Evolutionary conservation across 345 rosid genomes (phyloP).

Genomic region (Erysimum cheiranthoides): DNA sequence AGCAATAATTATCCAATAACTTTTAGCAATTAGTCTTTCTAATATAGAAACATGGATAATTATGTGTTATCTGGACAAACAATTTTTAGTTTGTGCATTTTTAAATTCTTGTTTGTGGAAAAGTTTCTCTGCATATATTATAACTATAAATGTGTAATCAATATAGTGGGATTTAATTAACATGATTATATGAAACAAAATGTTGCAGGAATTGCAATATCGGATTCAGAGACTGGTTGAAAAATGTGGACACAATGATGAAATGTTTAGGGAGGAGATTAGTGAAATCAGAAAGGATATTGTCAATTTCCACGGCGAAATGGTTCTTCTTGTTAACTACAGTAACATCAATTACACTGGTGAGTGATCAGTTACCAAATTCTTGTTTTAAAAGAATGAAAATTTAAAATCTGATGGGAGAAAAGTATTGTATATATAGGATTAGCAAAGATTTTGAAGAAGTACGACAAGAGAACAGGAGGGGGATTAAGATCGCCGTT

Average conservation of each 20-base stretch:
- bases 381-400: neutral
- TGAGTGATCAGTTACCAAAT: constrained; percentile 43
- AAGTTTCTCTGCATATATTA: constrained; percentile 1
- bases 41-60: neutral
- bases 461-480: constrained; percentile 83
- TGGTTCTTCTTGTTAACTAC: constrained; percentile 84
- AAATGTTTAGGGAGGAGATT: constrained; percentile 56
- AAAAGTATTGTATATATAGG: constrained; percentile 43
- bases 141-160: neutral
- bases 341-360: constrained; percentile 92
- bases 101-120: neutral
- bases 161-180: neutral
- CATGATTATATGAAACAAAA: neutral
- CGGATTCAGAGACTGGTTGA: constrained; percentile 58
- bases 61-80: neutral
- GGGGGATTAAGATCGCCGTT: constrained; percentile 62
- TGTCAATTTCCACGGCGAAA: constrained; percentile 92
- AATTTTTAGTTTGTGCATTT: neutral
- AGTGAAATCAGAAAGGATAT: constrained; percentile 63
- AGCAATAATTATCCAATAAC: neutral
- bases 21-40: neutral
- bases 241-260: constrained; percentile 53
- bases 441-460: constrained; percentile 83
- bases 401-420: neutral
- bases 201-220: constrained; percentile 62